phyloP scores from a whole-genome alignment of 257 asterid genomes.

The Primulina eburnea region DNA sequence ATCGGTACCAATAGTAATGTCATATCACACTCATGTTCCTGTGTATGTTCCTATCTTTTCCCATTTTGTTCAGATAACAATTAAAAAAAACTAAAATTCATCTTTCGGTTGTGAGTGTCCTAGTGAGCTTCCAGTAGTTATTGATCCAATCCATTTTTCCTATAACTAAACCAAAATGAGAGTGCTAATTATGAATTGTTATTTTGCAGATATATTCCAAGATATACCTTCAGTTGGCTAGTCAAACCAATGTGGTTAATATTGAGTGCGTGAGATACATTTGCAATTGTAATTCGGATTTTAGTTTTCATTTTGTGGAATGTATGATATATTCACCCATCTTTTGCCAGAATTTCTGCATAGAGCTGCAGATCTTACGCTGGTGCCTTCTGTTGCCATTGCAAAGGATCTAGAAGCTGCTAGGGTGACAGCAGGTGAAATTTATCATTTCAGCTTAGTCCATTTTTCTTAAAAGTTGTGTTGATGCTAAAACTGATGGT shows the following conservation, averaged over 20 bases:
- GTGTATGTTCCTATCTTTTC: conserved; percentile 51
- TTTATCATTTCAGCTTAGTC: conserved; percentile 4
- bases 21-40: conserved; percentile 97
- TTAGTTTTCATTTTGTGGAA: conserved; percentile 15
- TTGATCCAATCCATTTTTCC: background rate
- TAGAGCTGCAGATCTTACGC: conserved; percentile 92
- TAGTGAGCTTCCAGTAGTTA: background rate
- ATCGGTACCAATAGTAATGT: conserved; percentile 85
- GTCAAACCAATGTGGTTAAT: conserved; percentile 94
- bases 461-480: conserved; percentile 1
- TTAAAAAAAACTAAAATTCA: background rate
- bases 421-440: conserved; percentile 73
- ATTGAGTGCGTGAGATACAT: conserved; percentile 54
- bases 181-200: conserved; percentile 33
- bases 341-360: conserved; percentile 74
- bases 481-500: background rate
- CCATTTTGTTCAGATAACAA: background rate
- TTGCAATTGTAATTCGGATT: conserved; percentile 8
- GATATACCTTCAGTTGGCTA: conserved; percentile 94
- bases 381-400: conserved; percentile 93
- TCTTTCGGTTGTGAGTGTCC: background rate
- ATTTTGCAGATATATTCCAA: conserved; percentile 79
- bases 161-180: background rate
- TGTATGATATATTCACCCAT: conserved; percentile 15
- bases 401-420: conserved; percentile 86